phyloP scores from a whole-genome alignment of 1,284 basidiomycete genomes.

The Leucoagaricus sp. region DNA sequence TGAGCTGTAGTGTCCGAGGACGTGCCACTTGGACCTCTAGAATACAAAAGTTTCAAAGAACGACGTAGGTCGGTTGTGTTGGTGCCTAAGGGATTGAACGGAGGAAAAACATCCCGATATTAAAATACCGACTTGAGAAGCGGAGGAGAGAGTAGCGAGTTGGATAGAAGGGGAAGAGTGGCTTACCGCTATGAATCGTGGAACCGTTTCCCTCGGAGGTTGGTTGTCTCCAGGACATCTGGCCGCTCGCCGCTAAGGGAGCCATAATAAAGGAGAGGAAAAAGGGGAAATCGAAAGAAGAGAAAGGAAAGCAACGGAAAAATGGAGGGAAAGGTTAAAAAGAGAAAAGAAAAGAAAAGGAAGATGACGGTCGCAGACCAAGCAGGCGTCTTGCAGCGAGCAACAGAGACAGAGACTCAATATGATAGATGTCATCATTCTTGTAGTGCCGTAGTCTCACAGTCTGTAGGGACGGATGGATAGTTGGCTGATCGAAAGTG shows the following conservation, averaged over 20 bases:
- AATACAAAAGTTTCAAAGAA: slow-evolving; percentile 6
- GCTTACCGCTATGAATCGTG: background rate
- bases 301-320: background rate
- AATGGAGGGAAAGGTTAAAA: background rate
- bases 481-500: background rate
- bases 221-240: slow-evolving; percentile 25
- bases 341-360: slow-evolving; percentile 16
- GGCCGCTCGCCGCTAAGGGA: slow-evolving; percentile 15
- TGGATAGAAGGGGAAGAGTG: background rate
- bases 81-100: background rate
- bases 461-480: background rate
- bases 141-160: background rate
- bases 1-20: background rate
- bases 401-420: background rate
- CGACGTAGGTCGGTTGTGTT: slow-evolving; percentile 5
- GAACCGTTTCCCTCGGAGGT: background rate
- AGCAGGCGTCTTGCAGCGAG: background rate
- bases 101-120: background rate
- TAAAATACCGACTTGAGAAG: background rate
- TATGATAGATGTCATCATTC: slow-evolving; percentile 14
- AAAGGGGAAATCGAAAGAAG: slow-evolving; percentile 15
- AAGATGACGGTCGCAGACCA: slow-evolving; percentile 16
- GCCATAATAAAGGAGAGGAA: slow-evolving; percentile 20
- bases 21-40: background rate
- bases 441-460: slow-evolving; percentile 3